Conservation (phyloP, 768 basidiomycete species). For the Tricholoma matsutake region DNA sequence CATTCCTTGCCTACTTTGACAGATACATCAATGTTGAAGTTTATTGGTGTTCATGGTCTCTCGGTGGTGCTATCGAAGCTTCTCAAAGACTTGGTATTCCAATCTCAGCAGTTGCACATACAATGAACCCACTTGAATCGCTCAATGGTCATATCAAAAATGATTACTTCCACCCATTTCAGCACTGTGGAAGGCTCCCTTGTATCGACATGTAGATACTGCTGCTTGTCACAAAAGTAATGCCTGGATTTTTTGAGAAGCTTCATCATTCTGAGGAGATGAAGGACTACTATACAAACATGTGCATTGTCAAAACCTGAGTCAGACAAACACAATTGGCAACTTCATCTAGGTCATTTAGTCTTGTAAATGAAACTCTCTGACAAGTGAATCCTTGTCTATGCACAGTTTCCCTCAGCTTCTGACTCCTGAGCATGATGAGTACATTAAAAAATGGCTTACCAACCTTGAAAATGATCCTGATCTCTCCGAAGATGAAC, state of each 20-base stretch:
- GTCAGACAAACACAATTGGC: too few relatives aligned
- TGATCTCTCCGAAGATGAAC: too few relatives aligned
- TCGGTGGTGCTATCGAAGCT: conserved; percentile 23
- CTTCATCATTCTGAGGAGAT: background rate
- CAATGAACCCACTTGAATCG: conserved; percentile 34
- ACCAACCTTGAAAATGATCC: too few relatives aligned
- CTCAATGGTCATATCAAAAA: conserved; percentile 31
- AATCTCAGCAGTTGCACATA: conserved; percentile 21
- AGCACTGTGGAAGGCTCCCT: conserved; percentile 19
- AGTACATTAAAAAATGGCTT: too few relatives aligned
- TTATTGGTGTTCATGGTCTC: conserved; percentile 30
- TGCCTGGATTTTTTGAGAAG: conserved; percentile 20
- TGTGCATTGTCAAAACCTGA: background rate
- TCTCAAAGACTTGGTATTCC: conserved; percentile 19
- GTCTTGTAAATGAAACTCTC: too few relatives aligned
- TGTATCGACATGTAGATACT: conserved; percentile 20
- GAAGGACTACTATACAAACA: background rate
- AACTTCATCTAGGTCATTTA: too few relatives aligned
- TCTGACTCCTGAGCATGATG: too few relatives aligned
- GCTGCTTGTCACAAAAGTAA: conserved; percentile 14
- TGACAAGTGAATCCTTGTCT: too few relatives aligned
- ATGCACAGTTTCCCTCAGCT: too few relatives aligned
- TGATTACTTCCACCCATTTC: conserved; percentile 22
- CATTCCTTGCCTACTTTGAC: conserved; percentile 19
- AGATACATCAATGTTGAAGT: conserved; percentile 11